These are phyloP conservation scores for Priceomyces carsonii DNA, from an alignment of 805 yeast genomes.

Conservation along the genomic window DNA sequence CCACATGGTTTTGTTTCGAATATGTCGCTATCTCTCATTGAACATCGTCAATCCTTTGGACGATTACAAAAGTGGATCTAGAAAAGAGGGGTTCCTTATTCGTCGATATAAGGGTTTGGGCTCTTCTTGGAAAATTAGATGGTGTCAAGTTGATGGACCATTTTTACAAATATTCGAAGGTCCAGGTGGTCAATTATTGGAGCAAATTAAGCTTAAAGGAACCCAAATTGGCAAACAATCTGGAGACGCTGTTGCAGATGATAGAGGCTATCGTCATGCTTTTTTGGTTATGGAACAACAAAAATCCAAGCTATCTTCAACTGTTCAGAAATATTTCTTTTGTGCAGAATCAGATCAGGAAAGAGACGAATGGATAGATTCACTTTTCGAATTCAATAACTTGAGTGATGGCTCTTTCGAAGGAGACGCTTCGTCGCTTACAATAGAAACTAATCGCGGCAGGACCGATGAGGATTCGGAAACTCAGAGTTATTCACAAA, in stretches of 20 bases:
- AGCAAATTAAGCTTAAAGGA: slow-evolving; percentile 49
- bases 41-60: slow-evolving; percentile 64
- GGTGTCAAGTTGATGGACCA: slow-evolving; percentile 67
- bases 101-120: slow-evolving; percentile 67
- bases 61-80: slow-evolving; percentile 51
- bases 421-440: neutral
- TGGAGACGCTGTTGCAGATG: slow-evolving; percentile 41
- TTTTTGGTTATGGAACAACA: slow-evolving; percentile 53
- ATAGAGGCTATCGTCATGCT: slow-evolving; percentile 58
- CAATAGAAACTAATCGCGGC: neutral
- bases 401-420: slow-evolving; percentile 5
- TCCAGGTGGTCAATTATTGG: slow-evolving; percentile 56
- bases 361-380: slow-evolving; percentile 69
- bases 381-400: slow-evolving; percentile 36
- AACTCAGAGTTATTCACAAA: no score
- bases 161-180: slow-evolving; percentile 55
- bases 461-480: no score
- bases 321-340: slow-evolving; percentile 57
- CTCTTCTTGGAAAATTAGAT: slow-evolving; percentile 64
- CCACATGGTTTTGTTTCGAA: slow-evolving; percentile 45
- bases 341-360: slow-evolving; percentile 82
- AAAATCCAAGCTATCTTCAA: slow-evolving; percentile 30
- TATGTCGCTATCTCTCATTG: slow-evolving; percentile 67
- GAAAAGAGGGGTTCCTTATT: slow-evolving; percentile 64
- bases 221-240: slow-evolving; percentile 60